Base-by-base conservation (phyloP, 768 basidiomycete species). In the Leucogyrophana mollusca region DNA sequence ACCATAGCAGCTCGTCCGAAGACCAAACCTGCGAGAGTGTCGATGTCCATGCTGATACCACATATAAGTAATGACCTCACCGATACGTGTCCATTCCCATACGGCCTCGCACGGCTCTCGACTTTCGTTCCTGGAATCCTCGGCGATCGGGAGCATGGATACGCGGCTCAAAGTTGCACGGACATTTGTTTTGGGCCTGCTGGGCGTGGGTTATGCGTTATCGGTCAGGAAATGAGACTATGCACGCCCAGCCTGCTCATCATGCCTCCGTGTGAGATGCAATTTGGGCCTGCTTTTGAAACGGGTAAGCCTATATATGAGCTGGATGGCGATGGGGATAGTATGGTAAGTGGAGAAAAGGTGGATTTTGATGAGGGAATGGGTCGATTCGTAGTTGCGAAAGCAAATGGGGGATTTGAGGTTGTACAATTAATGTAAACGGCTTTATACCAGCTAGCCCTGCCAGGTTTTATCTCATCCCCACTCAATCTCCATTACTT, bases 281-380 rank as follows among this genome's bases (percentile, higher is more conserved):
- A 66, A 36, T 17, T 53, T 13, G 64, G 61, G 5, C 64, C 61
- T 7, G 49, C 49, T 5, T 61, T 66, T 23, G 61, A 63, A 39
- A 50, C 33, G 37, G 64, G 55, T 8, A 13, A 55, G 20, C 41
- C 55, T 14, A 23, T 60, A 34, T 60, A 57, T 34, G 22, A 33
- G 13, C 9, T 61, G 37, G 56, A 56, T 8, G 33, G 6, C 21
- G 39, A 30, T 25, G 18, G 43, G 17, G 45, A 22, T 32, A 37
- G 18, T 20, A 25, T 4, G 7, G 34, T 6, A 22, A 25, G 34
- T 16, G 52, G 47, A 9, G 59, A 64, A 42, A 53, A 37, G 39
- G 54, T 66, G 36, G 61, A 64, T 34, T 63, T 63, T 24, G 61
- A 63, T 16, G 61, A 63, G 41, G 59, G 61, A 2, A 63, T 61